These are phyloP conservation scores for Priceomyces haplophilus DNA, from an alignment of 805 yeast genomes.

Conservation along the genomic window DNA sequence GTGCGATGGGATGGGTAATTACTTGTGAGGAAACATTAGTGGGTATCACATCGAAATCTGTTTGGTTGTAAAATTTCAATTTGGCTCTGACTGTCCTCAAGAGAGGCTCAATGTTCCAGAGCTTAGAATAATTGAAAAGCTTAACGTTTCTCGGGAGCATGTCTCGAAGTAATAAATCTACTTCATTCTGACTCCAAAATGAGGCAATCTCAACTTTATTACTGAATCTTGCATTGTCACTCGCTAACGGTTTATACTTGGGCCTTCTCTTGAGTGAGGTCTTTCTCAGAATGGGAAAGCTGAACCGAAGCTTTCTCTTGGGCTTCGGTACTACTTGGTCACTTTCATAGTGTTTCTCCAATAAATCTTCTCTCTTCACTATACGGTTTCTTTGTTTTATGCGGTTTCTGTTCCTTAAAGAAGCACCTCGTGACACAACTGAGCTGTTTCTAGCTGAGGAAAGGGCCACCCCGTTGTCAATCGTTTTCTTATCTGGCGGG, in stretches of 20 bases:
- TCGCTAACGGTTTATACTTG: conserved; percentile 17
- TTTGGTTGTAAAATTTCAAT: conserved; percentile 5
- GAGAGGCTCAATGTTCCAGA: conserved; percentile 16
- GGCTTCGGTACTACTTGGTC: not conserved
- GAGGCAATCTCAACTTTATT: conserved; percentile 18
- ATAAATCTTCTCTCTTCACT: conserved; percentile 15
- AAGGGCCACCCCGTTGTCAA: not conserved
- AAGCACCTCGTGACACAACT: conserved; percentile 27
- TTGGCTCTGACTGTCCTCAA: not conserved
- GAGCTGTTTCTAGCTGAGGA: conserved; percentile 11
- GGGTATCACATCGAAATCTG: conserved; percentile 1
- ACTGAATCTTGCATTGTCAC: conserved; percentile 19
- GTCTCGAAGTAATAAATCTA: conserved; percentile 21
- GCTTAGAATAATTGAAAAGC: conserved; percentile 19
- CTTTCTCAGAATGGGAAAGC: conserved; percentile 35
- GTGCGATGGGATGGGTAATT: conserved; percentile 16
- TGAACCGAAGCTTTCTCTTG: conserved; percentile 14
- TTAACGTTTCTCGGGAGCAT: conserved; percentile 28
- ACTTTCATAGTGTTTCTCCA: conserved; percentile 1
- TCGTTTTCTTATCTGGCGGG: conserved; percentile 1
- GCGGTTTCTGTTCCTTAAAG: conserved; percentile 28
- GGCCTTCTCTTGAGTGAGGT: conserved; percentile 27
- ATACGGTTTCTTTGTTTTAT: conserved; percentile 29
- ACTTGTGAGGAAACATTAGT: not conserved
- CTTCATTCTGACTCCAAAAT: conserved; percentile 18